Evolutionary conservation across 2,329 filamentous ascomycete species (phyloP).

Genomic region (Aspergillus brunneoviolaceus): DNA sequence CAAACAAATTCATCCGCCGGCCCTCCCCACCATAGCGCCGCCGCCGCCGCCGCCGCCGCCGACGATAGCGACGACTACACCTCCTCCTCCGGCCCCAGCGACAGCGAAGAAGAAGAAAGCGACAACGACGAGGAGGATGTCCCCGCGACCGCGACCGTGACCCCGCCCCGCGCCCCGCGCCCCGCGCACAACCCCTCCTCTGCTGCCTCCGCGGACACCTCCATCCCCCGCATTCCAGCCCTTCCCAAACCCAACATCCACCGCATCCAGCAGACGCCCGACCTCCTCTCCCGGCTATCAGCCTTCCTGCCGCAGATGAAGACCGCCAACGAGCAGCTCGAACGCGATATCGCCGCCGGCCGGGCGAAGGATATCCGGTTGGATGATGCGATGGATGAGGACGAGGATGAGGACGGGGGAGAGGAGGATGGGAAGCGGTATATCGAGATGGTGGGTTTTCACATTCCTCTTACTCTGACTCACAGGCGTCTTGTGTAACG

Average conservation of each 20-base stretch:
- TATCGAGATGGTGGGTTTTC: constrained; percentile 43
- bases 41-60: background rate
- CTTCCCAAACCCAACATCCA: constrained; percentile 37
- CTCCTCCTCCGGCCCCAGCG: constrained; percentile 24
- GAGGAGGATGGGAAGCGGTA: constrained; percentile 37
- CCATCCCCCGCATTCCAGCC: constrained; percentile 30
- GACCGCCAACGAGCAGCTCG: constrained; percentile 44
- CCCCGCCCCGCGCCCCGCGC: background rate
- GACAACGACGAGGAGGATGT: constrained; percentile 16
- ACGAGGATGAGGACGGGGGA: constrained; percentile 31
- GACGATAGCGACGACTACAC: constrained; percentile 22
- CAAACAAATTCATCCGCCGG: constrained; percentile 1
- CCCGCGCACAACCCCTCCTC: background rate
- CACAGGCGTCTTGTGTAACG: background rate
- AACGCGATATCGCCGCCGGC: constrained; percentile 39
- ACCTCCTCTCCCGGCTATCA: constrained; percentile 39
- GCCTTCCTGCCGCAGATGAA: constrained; percentile 45
- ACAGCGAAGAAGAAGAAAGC: constrained; percentile 27
- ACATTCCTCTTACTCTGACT: background rate
- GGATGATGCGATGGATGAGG: constrained; percentile 36
- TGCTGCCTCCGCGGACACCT: background rate
- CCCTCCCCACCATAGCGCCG: background rate
- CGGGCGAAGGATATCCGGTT: constrained; percentile 31
- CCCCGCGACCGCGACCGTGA: constrained; percentile 10
- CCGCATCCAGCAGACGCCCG: constrained; percentile 26